These are phyloP conservation scores for Crithidia brevicula DNA, from an alignment of 208 protist species.

Conservation along the genomic window DNA sequence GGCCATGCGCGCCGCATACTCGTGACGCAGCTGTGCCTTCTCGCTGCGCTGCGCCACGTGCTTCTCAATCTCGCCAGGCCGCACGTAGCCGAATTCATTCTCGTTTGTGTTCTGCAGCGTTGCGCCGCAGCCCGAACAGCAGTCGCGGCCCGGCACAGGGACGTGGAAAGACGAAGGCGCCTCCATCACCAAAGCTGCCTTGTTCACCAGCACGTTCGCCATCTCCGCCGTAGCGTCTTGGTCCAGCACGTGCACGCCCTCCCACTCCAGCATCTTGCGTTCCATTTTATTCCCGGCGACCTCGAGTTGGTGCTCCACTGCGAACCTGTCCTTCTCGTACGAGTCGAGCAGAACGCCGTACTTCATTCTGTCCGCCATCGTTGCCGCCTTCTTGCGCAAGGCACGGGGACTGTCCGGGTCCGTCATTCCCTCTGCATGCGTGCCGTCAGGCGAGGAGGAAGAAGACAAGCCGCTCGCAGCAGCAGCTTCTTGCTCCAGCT, in stretches of 20 bases:
- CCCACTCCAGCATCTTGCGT: slow-evolving; percentile 87
- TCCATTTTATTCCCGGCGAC: slow-evolving; percentile 81
- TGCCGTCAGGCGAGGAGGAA: too few species aligned
- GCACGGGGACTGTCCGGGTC: slow-evolving; percentile 23
- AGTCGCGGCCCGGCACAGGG: slow-evolving; percentile 82
- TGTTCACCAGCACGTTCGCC: slow-evolving; percentile 64
- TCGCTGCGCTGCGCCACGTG: slow-evolving; percentile 64
- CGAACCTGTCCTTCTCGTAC: slow-evolving; percentile 91
- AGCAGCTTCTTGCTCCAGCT: slow-evolving; percentile 49
- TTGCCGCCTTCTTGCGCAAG: slow-evolving; percentile 66
- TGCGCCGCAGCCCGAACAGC: slow-evolving; percentile 87
- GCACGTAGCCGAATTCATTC: slow-evolving; percentile 82
- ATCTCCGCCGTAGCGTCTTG: slow-evolving; percentile 67
- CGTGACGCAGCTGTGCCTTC: slow-evolving; percentile 54
- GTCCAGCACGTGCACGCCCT: slow-evolving; percentile 87
- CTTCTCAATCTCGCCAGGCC: slow-evolving; percentile 72
- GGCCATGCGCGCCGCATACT: slow-evolving; percentile 90
- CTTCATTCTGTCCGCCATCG: slow-evolving; percentile 78
- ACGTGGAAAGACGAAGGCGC: slow-evolving; percentile 63
- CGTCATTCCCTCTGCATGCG: not conserved
- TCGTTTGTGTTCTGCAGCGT: slow-evolving; percentile 80
- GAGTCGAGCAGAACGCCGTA: slow-evolving; percentile 87
- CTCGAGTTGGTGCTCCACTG: slow-evolving; percentile 80
- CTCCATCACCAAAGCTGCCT: slow-evolving; percentile 85
- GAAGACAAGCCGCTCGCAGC: not conserved